phyloP scores from a whole-genome alignment of 208 protist species.

The Trypanosoma congolense region DNA sequence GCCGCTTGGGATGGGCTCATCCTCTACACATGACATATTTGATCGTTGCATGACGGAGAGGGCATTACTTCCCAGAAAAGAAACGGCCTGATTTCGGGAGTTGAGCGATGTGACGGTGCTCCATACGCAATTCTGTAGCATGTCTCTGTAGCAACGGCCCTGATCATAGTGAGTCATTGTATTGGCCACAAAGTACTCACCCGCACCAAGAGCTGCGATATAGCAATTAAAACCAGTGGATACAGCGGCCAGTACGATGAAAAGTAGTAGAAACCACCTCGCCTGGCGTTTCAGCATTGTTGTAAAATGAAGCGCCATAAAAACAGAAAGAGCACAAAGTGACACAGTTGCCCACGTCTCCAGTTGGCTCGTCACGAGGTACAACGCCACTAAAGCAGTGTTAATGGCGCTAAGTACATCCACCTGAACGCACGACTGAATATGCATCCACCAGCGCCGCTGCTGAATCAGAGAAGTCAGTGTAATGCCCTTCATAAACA shows the following conservation, averaged over 20 bases:
- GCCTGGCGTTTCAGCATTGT: slow-evolving; percentile 20
- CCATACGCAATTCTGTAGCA: slow-evolving; percentile 6
- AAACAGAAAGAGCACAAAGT: slow-evolving; percentile 18
- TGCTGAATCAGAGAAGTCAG: slow-evolving; percentile 20
- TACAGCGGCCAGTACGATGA: slow-evolving; percentile 4
- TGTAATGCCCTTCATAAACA: slow-evolving; percentile 55
- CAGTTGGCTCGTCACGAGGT: slow-evolving; percentile 25
- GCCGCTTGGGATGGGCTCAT: background rate
- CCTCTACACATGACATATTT: too few relatives aligned
- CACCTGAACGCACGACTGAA: slow-evolving; percentile 54
- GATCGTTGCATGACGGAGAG: too few relatives aligned
- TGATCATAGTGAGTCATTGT: slow-evolving; percentile 15
- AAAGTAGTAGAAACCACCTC: slow-evolving; percentile 31
- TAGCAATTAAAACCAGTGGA: slow-evolving; percentile 19
- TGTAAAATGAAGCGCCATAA: slow-evolving; percentile 29
- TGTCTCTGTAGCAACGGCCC: slow-evolving; percentile 21
- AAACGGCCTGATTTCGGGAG: too few relatives aligned
- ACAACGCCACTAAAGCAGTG: slow-evolving; percentile 29
- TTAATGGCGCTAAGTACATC: slow-evolving; percentile 44
- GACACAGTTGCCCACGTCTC: slow-evolving; percentile 21
- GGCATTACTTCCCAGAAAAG: too few relatives aligned
- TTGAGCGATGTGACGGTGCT: background rate
- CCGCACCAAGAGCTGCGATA: background rate
- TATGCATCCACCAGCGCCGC: slow-evolving; percentile 26
- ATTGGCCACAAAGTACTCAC: slow-evolving; percentile 15